Conservation (phyloP, 2,329 filamentous ascomycete species). For the Trichoderma sp. region DNA sequence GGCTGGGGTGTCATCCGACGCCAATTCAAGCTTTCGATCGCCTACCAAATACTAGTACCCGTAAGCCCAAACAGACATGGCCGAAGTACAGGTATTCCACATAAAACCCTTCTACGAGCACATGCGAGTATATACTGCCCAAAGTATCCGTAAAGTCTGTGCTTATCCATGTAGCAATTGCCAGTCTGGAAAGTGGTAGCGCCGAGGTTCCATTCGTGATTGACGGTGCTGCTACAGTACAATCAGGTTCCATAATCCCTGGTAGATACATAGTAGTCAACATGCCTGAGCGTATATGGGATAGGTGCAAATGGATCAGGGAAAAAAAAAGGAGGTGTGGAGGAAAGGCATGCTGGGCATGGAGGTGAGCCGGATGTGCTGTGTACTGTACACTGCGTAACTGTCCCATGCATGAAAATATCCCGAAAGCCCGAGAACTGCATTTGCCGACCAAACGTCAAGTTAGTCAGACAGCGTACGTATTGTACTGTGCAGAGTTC, state of each 20-base stretch:
- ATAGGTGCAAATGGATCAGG: neutral
- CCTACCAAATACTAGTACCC: neutral
- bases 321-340: neutral
- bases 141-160: neutral
- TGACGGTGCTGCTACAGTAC: neutral
- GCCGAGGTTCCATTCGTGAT: neutral
- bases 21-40: constrained; percentile 5
- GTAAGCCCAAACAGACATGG: neutral
- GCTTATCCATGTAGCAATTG: neutral
- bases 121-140: neutral
- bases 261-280: no score
- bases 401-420: neutral
- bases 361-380: neutral
- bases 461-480: neutral
- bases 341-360: neutral
- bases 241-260: neutral
- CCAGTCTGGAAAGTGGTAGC: neutral
- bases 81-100: neutral
- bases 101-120: neutral
- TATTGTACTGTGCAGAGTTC: no score
- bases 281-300: neutral
- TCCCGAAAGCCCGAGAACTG: neutral
- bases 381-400: neutral
- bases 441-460: neutral
- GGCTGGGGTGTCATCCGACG: constrained; percentile 16